These are phyloP conservation scores for Cyclanthera cordifolia DNA, from an alignment of 306 rosid species.

Conservation along the genomic window DNA sequence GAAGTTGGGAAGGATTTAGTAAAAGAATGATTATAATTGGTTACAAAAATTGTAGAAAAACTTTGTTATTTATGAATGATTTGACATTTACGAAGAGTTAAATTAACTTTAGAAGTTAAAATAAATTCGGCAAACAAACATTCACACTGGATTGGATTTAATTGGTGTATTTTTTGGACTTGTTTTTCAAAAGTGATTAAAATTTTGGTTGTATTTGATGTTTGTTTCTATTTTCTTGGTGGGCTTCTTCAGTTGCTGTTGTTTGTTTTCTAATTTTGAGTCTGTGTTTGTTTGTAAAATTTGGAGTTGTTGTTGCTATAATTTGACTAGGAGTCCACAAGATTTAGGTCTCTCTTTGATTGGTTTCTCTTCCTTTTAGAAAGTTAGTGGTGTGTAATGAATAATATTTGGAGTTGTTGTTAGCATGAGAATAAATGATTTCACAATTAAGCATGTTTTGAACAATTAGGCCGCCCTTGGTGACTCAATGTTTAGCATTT, in stretches of 20 bases:
- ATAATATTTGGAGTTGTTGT: slow-evolving; percentile 2
- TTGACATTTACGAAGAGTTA: no score
- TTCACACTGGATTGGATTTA: no score
- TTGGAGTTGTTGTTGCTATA: neutral
- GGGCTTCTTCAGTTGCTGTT: neutral
- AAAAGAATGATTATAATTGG: no score
- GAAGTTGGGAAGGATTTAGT: no score
- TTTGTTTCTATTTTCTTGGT: neutral
- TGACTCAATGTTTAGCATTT: neutral
- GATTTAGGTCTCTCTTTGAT: neutral
- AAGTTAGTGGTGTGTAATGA: neutral
- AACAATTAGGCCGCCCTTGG: no score
- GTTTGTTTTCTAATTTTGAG: neutral
- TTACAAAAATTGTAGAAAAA: no score
- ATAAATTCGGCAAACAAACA: no score
- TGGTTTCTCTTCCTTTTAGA: neutral
- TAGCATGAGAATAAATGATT: no score
- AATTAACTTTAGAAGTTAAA: no score
- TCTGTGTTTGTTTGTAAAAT: neutral
- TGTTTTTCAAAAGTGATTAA: neutral
- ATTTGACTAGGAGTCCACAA: neutral
- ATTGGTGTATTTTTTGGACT: neutral
- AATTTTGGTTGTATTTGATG: neutral
- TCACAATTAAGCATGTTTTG: no score
- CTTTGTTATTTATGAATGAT: no score